Percentiles rank a stretch among this genome's conserved stretches.
These are phyloP conservation scores for Colletotrichum lini DNA, from an alignment of 2,329 filamentous ascomycete genomes.

Conservation along the genomic window DNA sequence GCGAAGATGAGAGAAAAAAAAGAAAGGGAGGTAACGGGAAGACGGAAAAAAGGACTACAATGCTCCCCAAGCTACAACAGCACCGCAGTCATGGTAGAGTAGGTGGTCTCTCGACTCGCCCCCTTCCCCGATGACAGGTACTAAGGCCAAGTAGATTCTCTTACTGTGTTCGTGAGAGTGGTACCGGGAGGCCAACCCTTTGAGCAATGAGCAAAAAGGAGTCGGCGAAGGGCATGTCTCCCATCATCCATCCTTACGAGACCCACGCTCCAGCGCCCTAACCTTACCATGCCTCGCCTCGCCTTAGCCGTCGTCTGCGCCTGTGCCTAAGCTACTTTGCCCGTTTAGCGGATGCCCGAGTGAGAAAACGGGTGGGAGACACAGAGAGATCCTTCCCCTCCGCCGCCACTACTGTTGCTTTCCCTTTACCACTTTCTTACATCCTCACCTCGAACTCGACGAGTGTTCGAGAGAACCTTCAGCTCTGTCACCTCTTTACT, in stretches of 20 bases:
- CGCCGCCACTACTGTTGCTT: background rate
- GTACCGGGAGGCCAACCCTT: background rate
- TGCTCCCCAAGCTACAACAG: background rate
- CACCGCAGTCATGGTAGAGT: constrained; percentile 1
- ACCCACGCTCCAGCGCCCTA: constrained; percentile 29
- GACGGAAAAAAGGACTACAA: background rate
- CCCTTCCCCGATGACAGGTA: background rate
- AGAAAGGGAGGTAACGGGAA: constrained; percentile 3
- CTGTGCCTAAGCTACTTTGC: constrained; percentile 14
- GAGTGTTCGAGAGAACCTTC: constrained; percentile 36
- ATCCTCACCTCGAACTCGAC: constrained; percentile 17
- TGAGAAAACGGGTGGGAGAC: constrained; percentile 1
- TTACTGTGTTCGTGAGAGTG: constrained; percentile 1
- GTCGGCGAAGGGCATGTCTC: constrained; percentile 3
- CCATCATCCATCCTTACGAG: constrained; percentile 36
- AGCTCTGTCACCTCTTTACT: constrained; percentile 47
- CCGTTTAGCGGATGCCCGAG: constrained; percentile 10
- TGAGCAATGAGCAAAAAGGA: background rate
- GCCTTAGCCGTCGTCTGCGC: constrained; percentile 17
- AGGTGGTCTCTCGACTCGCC: constrained; percentile 2
- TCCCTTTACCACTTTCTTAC: constrained; percentile 43
- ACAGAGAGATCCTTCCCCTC: constrained; percentile 22
- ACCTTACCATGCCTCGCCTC: constrained; percentile 2
- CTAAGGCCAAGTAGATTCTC: background rate
- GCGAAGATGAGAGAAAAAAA: background rate